A percentile compares a stretch with the other conserved stretches of the same genome.
Conservation (phyloP, 2,329 filamentous ascomycete species). For the Stemphylium beticola region DNA sequence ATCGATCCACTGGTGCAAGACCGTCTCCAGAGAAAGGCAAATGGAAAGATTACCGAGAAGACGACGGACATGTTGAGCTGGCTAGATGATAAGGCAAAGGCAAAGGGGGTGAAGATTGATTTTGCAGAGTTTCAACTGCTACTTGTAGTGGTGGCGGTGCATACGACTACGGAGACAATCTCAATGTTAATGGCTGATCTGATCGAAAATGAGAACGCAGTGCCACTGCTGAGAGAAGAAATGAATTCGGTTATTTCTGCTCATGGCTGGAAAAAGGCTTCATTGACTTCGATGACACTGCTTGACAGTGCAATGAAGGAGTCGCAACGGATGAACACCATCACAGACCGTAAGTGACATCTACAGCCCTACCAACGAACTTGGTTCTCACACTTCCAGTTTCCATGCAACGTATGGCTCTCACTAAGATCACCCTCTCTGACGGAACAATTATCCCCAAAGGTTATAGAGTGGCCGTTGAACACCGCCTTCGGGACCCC, state of each 20-base stretch:
- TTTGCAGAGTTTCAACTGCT: not conserved
- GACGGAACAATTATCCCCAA: not conserved
- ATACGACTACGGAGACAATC: not conserved
- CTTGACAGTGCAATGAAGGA: not conserved
- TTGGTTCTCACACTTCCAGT: not conserved
- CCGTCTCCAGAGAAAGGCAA: not conserved
- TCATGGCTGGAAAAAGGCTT: not conserved
- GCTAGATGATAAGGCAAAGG: not conserved
- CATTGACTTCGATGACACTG: not conserved
- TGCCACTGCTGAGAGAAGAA: not conserved
- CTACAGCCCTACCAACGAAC: not conserved
- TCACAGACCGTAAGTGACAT: not conserved
- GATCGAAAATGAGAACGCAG: not conserved
- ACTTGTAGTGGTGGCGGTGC: not conserved
- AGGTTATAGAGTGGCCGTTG: not conserved
- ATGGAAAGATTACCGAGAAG: not conserved
- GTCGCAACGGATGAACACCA: not conserved
- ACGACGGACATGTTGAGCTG: not conserved
- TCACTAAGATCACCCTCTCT: not conserved
- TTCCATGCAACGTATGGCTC: not conserved
- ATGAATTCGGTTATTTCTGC: not conserved
- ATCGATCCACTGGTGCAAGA: not conserved
- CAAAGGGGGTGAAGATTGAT: not conserved
- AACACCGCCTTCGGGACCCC: not conserved
- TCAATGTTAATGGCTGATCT: not conserved